Conservation (phyloP, 306 rosid species). For the Styphnolobium japonicum region DNA sequence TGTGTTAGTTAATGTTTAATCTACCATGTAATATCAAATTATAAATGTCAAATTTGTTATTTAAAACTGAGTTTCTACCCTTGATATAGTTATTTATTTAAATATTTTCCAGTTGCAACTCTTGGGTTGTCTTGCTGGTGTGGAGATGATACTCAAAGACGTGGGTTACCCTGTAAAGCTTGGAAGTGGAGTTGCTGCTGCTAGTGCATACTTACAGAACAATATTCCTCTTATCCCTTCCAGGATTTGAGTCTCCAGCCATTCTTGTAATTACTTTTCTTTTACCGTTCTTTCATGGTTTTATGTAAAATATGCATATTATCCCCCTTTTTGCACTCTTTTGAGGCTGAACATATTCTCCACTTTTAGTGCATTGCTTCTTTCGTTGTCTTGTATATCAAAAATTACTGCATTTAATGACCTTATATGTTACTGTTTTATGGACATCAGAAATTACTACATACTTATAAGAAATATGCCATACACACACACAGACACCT, state of each 20-base stretch:
- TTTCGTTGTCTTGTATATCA: conserved; percentile 19
- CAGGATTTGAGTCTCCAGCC: conserved; percentile 58
- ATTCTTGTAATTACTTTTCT: conserved; percentile 35
- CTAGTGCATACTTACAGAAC: conserved; percentile 79
- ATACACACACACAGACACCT: background rate
- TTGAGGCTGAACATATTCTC: conserved; percentile 40
- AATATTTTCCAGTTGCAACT: conserved; percentile 76
- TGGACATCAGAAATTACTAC: background rate
- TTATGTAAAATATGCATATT: conserved; percentile 58
- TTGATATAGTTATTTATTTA: background rate
- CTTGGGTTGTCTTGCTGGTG: conserved; percentile 98
- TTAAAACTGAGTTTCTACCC: background rate
- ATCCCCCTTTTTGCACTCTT: conserved; percentile 35
- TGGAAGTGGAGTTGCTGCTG: conserved; percentile 98
- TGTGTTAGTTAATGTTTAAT: background rate
- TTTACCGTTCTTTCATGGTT: conserved; percentile 30
- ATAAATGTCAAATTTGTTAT: background rate
- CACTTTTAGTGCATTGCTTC: conserved; percentile 28
- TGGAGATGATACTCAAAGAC: conserved; percentile 94
- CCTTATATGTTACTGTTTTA: background rate
- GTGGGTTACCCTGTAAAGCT: conserved; percentile 94
- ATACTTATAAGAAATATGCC: background rate
- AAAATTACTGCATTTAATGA: background rate
- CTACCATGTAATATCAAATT: background rate
- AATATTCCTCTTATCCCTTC: conserved; percentile 83